These are phyloP conservation scores for Calendula officinalis DNA, from an alignment of 129 eudicot species.

Conservation along the genomic window DNA sequence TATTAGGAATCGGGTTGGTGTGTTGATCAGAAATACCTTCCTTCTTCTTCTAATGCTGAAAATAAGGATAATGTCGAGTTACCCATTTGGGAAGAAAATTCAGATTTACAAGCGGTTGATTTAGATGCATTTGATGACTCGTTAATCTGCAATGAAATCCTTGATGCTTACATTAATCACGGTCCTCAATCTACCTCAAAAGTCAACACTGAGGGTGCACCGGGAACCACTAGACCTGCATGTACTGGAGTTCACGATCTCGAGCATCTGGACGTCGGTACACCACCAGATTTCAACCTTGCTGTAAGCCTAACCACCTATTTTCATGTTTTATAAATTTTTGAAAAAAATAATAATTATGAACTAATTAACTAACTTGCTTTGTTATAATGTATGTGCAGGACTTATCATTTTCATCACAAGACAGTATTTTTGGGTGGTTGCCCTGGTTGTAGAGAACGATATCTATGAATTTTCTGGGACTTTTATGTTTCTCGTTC, in stretches of 20 bases:
- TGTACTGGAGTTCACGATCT: slow-evolving; percentile 49
- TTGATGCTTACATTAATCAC: slow-evolving; percentile 32
- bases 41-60: slow-evolving; percentile 29
- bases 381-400: slow-evolving; percentile 25
- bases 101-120: slow-evolving; percentile 39
- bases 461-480: slow-evolving; percentile 10
- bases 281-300: slow-evolving; percentile 73
- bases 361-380: neutral
- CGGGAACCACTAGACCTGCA: slow-evolving; percentile 26
- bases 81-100: slow-evolving; percentile 46
- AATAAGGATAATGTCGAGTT: slow-evolving; percentile 28
- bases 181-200: slow-evolving; percentile 23
- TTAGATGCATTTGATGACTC: slow-evolving; percentile 37
- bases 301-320: slow-evolving; percentile 41
- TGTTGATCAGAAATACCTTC: slow-evolving; percentile 26
- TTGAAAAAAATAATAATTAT: neutral
- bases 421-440: slow-evolving; percentile 68
- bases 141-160: slow-evolving; percentile 53
- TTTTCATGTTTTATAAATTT: neutral
- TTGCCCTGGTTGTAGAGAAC: slow-evolving; percentile 24
- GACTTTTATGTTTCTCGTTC: neutral
- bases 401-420: slow-evolving; percentile 72
- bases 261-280: slow-evolving; percentile 62
- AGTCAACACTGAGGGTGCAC: slow-evolving; percentile 13
- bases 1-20: slow-evolving; percentile 40